phyloP scores from a whole-genome alignment of 2,329 filamentous ascomycete species.

The Alternaria gansuensis region DNA sequence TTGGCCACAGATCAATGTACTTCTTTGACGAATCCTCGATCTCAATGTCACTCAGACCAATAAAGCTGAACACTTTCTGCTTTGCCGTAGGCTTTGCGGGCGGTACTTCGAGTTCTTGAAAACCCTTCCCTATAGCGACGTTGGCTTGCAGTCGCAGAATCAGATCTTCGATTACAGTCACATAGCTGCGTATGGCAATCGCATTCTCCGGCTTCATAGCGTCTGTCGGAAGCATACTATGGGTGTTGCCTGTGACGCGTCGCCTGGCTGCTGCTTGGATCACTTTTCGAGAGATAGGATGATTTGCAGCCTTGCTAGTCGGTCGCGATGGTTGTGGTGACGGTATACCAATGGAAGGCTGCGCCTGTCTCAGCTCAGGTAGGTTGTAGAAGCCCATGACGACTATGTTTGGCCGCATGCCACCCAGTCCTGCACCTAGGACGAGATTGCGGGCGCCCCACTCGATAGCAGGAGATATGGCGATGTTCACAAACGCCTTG shows the following conservation, averaged over 20 bases:
- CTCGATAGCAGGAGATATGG: constrained; percentile 81
- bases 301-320: constrained; percentile 39
- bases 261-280: constrained; percentile 47
- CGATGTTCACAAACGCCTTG: constrained; percentile 88
- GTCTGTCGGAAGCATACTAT: constrained; percentile 72
- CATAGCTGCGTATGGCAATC: constrained; percentile 76
- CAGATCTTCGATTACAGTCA: constrained; percentile 84
- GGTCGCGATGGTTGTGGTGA: constrained; percentile 54
- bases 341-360: constrained; percentile 66
- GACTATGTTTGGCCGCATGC: constrained; percentile 89
- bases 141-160: constrained; percentile 81
- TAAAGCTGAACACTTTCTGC: constrained; percentile 36
- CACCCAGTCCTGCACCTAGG: constrained; percentile 80
- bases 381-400: constrained; percentile 83
- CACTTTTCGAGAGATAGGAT: constrained; percentile 47
- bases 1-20: constrained; percentile 89
- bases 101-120: constrained; percentile 78
- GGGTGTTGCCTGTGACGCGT: constrained; percentile 61
- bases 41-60: constrained; percentile 48
- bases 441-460: constrained; percentile 88
- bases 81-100: constrained; percentile 42
- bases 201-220: constrained; percentile 72
- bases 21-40: constrained; percentile 71
- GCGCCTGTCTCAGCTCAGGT: constrained; percentile 73
- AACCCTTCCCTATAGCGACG: constrained; percentile 83